Evolutionary conservation across 495 filamentous ascomycete species (phyloP), one percentile per base, ranked within the genome.

Genomic region (Xylaria palmicola): DNA sequence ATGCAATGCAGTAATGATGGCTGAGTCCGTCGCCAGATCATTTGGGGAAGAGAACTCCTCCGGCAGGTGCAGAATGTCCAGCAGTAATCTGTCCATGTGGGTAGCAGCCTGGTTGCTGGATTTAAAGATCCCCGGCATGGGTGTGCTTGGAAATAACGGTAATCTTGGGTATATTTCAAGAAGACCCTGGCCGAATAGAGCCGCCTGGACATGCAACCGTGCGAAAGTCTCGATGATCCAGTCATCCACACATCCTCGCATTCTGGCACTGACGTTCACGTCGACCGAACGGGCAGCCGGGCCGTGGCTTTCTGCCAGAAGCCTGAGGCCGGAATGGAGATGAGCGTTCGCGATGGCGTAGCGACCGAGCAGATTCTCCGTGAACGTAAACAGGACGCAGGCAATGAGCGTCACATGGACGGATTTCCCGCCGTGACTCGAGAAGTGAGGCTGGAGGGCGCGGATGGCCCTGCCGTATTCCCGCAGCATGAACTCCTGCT

Each of bases 381-480:
- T 77, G 53, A 77, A 80, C 56, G 79, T 75, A 64, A 87, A 86
- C 2, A 87, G 51, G 19, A 84, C 65, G 64, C 86, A 88, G 10
- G 81, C 74, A 43, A 83, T 73, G 29, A 88, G 75, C 39, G 77
- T 75, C 30, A 81, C 66, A n/a, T 72, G 72, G 20, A 73, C 15
- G 4, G 73, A 73, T 2, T 53, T 45, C 19, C 45, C 61, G 24
- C 65, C 59, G 29, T 63, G 66, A 12, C 49, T 49, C 2, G 61
- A 56, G 34, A 73, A 65, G 59, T 72, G 69, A 6, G 56, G 66
- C 7, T 64, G 65, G n/a, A 83, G 75, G 59, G 70, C 47, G 2
- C 49, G 44, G 37, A 82, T 81, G 26, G 80, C 76, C 58, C 72
- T 76, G 68, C 55, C 76, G 56, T 82, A 83, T 17, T 82, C 76